Percentiles rank a stretch among this genome's conserved stretches.
These are phyloP conservation scores for Knoxia roxburghii DNA, from an alignment of 257 asterid species.

Conservation along the genomic window DNA sequence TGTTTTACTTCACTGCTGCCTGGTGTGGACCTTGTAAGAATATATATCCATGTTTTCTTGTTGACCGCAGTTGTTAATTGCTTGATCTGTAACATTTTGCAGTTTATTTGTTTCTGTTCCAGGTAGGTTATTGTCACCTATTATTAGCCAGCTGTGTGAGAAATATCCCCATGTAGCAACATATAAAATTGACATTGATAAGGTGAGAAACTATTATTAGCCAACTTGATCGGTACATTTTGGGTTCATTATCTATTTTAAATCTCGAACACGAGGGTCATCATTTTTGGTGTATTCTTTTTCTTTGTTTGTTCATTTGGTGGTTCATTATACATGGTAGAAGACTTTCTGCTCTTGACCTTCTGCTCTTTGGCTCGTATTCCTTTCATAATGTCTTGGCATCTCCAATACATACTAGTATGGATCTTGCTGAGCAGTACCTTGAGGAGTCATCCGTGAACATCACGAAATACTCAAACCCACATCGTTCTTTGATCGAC, in stretches of 20 bases:
- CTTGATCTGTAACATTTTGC: slow-evolving; percentile 9
- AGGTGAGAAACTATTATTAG: slow-evolving; percentile 37
- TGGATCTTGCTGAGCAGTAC: not conserved
- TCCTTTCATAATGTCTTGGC: not conserved
- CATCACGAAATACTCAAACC: no score
- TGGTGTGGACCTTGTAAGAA: slow-evolving; percentile 99
- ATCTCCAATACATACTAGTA: not conserved
- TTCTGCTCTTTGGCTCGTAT: not conserved
- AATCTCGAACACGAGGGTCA: not conserved
- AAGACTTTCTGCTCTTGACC: not conserved
- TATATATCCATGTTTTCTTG: not conserved
- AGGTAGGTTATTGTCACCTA: slow-evolving; percentile 82
- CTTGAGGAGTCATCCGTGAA: no score
- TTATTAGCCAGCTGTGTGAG: slow-evolving; percentile 74
- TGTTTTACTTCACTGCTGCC: slow-evolving; percentile 93
- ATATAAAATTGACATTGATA: slow-evolving; percentile 83
- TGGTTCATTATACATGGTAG: not conserved
- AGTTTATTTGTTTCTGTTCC: slow-evolving; percentile 16
- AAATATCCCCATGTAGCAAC: slow-evolving; percentile 86
- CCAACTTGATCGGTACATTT: not conserved
- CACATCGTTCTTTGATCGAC: no score
- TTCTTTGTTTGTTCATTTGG: not conserved
- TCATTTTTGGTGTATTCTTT: not conserved
- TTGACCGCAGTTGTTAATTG: not conserved
- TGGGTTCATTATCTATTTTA: no score